Base-by-base conservation (phyloP, 345 rosid species). In the Nephelium lappaceum region DNA sequence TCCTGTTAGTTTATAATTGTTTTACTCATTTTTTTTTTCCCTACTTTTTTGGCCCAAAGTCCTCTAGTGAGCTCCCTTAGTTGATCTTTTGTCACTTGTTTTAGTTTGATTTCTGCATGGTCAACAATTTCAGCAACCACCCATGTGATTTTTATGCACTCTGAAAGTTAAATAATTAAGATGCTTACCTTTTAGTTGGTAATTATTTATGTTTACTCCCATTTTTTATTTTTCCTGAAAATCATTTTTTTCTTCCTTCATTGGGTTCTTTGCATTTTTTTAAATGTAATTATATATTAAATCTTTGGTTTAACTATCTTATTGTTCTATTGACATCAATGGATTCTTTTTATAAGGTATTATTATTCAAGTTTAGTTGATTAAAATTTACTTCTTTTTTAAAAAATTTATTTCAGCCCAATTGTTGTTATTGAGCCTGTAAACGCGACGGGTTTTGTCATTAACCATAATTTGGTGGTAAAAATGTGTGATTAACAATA, bases 51-150 rank as follows among this genome's bases (percentile, higher is more conserved):
- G 14, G 62, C 63, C 49, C 19, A 21, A 51, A 51, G 21, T 67
- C 55, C 24, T 58, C 41, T 31, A 41, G 75, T 23, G 45, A 24
- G 69, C 64, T 18, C n/a, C 10, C 69, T 71, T 31, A 76, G 11
- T 43, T 63, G 76, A 51, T 62, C 31, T 61, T 70, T 18, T 66
- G 66, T 45, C 45, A 18, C 49, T 11, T 36, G 67, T 18, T 72
- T 60, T 53, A 53, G 53, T 75, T 81, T 49, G 57, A 51, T 60
- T 72, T 84, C 12, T 73, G 72, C 79, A 14, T 39, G 81, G 78
- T 72, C 57, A 14, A 81, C 60, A 67, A 23, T 78, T 76, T 78
- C 74, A 66, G 70, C 78, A 68, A 66, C 70, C 77, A 74, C 64
- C 42, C 36, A 21, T 78, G 72, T 71, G 67, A 72, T 77, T 70